Evolutionary conservation across 345 rosid genomes (phyloP).

Genomic region (Excoecaria cochinchinensis): DNA sequence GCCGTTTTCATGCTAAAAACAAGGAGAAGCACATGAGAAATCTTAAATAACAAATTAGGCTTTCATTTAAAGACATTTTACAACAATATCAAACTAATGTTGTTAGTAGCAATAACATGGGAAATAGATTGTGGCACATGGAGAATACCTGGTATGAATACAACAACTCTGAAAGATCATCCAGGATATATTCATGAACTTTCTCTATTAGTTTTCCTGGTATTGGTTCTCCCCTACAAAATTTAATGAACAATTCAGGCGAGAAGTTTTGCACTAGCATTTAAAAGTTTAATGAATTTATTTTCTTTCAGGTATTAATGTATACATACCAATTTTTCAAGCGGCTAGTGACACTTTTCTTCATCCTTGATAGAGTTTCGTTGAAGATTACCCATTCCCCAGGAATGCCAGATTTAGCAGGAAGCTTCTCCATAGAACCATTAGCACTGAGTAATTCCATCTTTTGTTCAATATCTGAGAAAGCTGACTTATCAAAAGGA

Average conservation of each 20-base stretch:
- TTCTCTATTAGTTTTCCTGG: constrained; percentile 58
- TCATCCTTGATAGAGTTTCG: constrained; percentile 48
- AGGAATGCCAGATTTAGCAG: constrained; percentile 42
- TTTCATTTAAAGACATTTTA: not conserved
- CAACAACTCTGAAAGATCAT: constrained; percentile 56
- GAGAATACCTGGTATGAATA: constrained; percentile 50
- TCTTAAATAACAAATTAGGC: not conserved
- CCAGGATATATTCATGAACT: constrained; percentile 73
- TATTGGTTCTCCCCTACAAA: constrained; percentile 82
- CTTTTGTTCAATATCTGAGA: constrained; percentile 32
- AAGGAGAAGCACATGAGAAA: constrained; percentile 17
- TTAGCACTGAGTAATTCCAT: constrained; percentile 24
- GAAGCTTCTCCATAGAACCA: constrained; percentile 26
- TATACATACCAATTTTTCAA: constrained; percentile 58
- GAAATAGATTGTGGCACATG: constrained; percentile 3
- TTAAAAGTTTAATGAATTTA: not conserved
- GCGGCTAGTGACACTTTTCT: constrained; percentile 50
- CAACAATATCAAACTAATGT: not conserved
- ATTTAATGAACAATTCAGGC: constrained; percentile 26
- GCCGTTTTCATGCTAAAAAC: constrained; percentile 48
- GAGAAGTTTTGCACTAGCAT: not conserved
- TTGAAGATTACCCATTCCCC: constrained; percentile 67
- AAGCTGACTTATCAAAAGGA: constrained; percentile 36
- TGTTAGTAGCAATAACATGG: not conserved
- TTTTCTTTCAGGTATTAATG: not conserved